Evolutionary conservation across 2,329 filamentous ascomycete genomes (phyloP).

Genomic region (Fusarium irregulare): DNA sequence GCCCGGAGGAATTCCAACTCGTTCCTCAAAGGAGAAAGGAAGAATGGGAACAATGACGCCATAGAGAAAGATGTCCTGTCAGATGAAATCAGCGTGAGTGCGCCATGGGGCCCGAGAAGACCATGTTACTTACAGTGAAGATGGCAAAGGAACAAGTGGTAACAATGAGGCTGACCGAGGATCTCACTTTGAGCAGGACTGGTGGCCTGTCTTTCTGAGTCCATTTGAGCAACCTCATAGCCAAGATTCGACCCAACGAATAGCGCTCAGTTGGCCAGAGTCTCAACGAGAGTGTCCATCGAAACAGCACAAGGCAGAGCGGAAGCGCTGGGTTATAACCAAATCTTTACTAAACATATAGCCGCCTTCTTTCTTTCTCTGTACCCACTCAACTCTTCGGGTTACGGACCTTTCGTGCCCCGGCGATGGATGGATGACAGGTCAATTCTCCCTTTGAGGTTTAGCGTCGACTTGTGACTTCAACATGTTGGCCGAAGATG

Average conservation of each 20-base stretch:
- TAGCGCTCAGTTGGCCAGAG: neutral
- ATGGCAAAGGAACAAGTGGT: slow-evolving; percentile 50
- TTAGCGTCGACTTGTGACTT: slow-evolving; percentile 24
- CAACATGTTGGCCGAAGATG: slow-evolving; percentile 28
- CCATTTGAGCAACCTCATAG: slow-evolving; percentile 37
- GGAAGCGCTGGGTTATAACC: slow-evolving; percentile 7
- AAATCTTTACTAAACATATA: slow-evolving; percentile 5
- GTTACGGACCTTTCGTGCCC: slow-evolving; percentile 26
- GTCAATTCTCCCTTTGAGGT: slow-evolving; percentile 18
- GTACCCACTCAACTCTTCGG: slow-evolving; percentile 30
- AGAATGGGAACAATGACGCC: slow-evolving; percentile 51
- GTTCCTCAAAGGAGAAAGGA: slow-evolving; percentile 48
- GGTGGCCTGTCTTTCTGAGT: slow-evolving; percentile 42
- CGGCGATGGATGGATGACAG: slow-evolving; percentile 19
- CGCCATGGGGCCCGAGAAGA: neutral
- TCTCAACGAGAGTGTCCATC: neutral
- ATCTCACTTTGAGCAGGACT: slow-evolving; percentile 46
- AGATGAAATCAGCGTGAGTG: slow-evolving; percentile 1
- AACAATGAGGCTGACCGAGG: slow-evolving; percentile 49
- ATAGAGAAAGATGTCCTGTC: slow-evolving; percentile 52
- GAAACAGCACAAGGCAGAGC: neutral
- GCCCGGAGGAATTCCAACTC: slow-evolving; percentile 41
- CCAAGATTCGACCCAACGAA: neutral
- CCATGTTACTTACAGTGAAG: slow-evolving; percentile 47
- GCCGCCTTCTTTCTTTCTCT: neutral